Percentiles rank a stretch among this genome's conserved stretches.
phyloP scores from a whole-genome alignment of 1,284 basidiomycete genomes.

The Irpex sp. region DNA sequence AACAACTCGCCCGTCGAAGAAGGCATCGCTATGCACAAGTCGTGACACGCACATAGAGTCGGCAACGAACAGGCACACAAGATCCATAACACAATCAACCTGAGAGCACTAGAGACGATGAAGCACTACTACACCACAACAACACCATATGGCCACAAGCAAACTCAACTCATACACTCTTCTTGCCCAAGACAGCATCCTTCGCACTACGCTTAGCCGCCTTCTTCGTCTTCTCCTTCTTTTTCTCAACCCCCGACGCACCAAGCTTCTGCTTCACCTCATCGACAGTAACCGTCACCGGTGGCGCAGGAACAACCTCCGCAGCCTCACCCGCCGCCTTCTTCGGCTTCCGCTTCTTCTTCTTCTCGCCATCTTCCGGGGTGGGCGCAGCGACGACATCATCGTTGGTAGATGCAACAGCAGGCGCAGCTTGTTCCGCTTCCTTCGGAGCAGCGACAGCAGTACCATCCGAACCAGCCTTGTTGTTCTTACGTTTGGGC shows the following conservation, averaged over 20 bases:
- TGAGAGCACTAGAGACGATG: neutral
- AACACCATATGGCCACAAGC: neutral
- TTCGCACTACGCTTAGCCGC: slow-evolving; percentile 41
- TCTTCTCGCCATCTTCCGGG: slow-evolving; percentile 15
- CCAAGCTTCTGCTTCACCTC: slow-evolving; percentile 46
- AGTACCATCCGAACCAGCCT: slow-evolving; percentile 16
- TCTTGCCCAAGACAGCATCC: slow-evolving; percentile 43
- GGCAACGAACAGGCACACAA: neutral
- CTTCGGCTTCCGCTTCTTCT: slow-evolving; percentile 18
- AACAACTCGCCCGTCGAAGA: no score
- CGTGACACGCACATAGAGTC: neutral
- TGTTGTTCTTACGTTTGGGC: slow-evolving; percentile 51
- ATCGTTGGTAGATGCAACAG: neutral
- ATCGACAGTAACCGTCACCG: slow-evolving; percentile 7
- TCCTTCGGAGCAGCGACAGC: neutral
- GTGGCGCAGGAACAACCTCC: neutral
- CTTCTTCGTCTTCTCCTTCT: slow-evolving; percentile 50
- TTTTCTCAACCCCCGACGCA: slow-evolving; percentile 43
- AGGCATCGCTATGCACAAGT: neutral
- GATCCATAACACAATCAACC: neutral
- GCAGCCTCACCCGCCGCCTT: neutral
- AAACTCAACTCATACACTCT: slow-evolving; percentile 8
- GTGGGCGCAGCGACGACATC: neutral
- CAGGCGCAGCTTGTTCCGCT: neutral
- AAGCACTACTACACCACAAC: neutral